Evolutionary conservation across 345 rosid genomes (phyloP).

Genomic region (Ailanthus altissimus): DNA sequence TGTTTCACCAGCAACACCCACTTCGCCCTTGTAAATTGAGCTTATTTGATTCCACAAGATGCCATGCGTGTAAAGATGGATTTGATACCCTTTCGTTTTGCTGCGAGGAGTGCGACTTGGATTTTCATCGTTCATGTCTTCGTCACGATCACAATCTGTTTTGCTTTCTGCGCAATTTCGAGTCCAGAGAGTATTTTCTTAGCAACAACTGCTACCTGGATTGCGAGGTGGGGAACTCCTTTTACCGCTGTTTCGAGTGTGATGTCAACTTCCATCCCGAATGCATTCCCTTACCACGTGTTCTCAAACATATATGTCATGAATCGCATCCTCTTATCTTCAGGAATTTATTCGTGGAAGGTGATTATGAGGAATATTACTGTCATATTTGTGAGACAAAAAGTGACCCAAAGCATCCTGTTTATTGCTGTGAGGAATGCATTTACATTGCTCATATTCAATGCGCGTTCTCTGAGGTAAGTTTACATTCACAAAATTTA

Average conservation of each 20-base stretch:
- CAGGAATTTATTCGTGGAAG: not conserved
- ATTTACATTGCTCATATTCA: not conserved
- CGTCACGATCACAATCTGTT: not conserved
- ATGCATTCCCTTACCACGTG: not conserved
- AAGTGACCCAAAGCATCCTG: not conserved
- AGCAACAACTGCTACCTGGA: not conserved
- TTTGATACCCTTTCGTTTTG: not conserved
- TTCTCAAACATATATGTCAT: not conserved
- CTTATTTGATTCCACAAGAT: not conserved
- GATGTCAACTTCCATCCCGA: not conserved
- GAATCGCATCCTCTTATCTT: not conserved
- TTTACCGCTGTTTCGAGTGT: not conserved
- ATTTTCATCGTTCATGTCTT: not conserved
- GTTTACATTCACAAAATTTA: not conserved
- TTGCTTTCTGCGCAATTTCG: not conserved
- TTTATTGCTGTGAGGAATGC: not conserved
- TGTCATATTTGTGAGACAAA: not conserved
- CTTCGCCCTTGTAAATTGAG: not conserved
- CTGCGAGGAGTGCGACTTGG: not conserved
- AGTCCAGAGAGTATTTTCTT: not conserved
- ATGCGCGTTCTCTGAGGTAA: not conserved
- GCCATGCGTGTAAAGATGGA: not conserved
- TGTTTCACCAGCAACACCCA: not conserved
- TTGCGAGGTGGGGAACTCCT: not conserved
- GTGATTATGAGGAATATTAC: not conserved